Evolutionary conservation across 2,329 filamentous ascomycete genomes (phyloP).

Genomic region (Myriosclerotinia curreyana): DNA sequence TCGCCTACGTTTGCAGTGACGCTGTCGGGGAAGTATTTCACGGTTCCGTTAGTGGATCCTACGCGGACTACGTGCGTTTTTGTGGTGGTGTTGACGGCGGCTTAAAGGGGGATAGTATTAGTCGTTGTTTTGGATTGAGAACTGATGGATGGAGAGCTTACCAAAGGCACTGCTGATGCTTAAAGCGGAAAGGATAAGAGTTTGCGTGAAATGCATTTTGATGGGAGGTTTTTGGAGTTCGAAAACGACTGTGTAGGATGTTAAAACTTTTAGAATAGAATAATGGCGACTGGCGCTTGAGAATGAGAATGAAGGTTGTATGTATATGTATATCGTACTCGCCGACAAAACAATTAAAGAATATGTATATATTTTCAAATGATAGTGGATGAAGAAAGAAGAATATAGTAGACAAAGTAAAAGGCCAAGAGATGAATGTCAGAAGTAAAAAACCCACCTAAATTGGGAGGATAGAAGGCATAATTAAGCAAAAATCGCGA

Average conservation of each 20-base stretch:
- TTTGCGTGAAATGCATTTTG: slow-evolving; percentile 39
- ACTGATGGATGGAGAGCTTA: slow-evolving; percentile 24
- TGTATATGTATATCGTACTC: slow-evolving; percentile 34
- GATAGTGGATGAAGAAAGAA: slow-evolving; percentile 13
- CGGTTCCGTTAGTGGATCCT: slow-evolving; percentile 44
- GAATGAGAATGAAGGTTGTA: not conserved
- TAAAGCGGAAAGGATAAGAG: slow-evolving; percentile 34
- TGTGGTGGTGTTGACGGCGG: slow-evolving; percentile 30
- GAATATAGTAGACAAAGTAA: not conserved
- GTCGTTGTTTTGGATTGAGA: not conserved
- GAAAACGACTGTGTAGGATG: slow-evolving; percentile 30
- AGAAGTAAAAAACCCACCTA: slow-evolving; percentile 18
- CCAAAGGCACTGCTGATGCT: slow-evolving; percentile 36
- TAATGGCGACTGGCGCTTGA: slow-evolving; percentile 35
- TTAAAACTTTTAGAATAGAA: slow-evolving; percentile 21
- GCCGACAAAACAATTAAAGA: slow-evolving; percentile 35
- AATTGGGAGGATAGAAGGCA: slow-evolving; percentile 26
- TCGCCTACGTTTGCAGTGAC: slow-evolving; percentile 61
- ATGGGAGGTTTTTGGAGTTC: slow-evolving; percentile 26
- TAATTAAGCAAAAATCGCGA: slow-evolving; percentile 30
- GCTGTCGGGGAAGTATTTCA: slow-evolving; percentile 64
- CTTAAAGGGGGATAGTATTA: not conserved
- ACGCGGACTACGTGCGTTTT: slow-evolving; percentile 62
- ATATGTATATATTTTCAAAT: slow-evolving; percentile 9
- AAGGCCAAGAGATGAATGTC: slow-evolving; percentile 16